These are phyloP conservation scores for Triangularia verruculosa DNA, from an alignment of 2,329 filamentous ascomycete species.

Conservation along the genomic window DNA sequence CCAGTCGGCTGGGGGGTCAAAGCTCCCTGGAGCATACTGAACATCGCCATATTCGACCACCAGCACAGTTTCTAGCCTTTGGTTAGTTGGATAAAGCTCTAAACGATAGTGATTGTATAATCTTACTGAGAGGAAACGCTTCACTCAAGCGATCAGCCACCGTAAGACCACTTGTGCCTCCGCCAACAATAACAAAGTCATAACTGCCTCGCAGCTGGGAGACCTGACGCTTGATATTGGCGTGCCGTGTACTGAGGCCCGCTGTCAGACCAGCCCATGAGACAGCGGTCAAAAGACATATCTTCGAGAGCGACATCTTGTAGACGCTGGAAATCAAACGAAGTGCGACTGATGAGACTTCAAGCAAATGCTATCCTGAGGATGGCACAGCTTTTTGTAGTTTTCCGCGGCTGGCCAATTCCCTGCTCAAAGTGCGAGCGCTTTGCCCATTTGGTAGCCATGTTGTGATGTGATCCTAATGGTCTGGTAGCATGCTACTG, in stretches of 20 bases:
- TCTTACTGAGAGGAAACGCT: conserved; percentile 33
- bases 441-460: background rate
- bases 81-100: background rate
- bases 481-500: background rate
- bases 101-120: conserved; percentile 17
- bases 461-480: background rate
- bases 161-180: conserved; percentile 35
- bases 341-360: background rate
- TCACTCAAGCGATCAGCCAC: conserved; percentile 34
- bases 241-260: background rate
- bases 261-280: background rate
- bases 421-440: background rate
- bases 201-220: conserved; percentile 30
- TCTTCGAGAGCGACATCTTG: background rate
- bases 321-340: background rate
- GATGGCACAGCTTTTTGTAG: background rate
- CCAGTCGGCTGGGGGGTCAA: conserved; percentile 29
- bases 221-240: conserved; percentile 26
- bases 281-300: background rate
- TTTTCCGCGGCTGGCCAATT: background rate
- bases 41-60: conserved; percentile 29
- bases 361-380: background rate
- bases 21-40: conserved; percentile 19
- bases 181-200: conserved; percentile 35
- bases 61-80: conserved; percentile 18